Percentiles rank a stretch among this genome's conserved stretches.
phyloP scores from a whole-genome alignment of 495 filamentous ascomycete species.

The Penicillium diatomitis region DNA sequence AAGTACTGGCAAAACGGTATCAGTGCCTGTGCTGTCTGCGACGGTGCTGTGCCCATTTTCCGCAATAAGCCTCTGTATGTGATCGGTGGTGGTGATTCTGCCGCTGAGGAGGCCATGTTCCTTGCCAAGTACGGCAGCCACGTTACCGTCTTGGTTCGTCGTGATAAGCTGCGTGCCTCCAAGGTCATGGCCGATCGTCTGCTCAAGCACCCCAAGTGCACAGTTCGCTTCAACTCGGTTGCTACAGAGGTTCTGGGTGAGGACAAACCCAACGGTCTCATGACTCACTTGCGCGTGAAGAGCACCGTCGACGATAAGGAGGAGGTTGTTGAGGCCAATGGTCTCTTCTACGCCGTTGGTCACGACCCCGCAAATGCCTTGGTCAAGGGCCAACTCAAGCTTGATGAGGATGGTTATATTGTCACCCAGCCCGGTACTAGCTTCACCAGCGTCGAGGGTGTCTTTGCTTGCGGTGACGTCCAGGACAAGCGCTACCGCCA shows the following conservation, averaged over 20 bases:
- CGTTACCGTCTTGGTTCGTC: slow-evolving; percentile 87
- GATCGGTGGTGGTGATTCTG: slow-evolving; percentile 94
- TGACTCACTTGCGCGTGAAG: slow-evolving; percentile 76
- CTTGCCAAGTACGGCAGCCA: slow-evolving; percentile 93
- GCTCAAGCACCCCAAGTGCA: slow-evolving; percentile 75
- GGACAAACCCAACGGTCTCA: slow-evolving; percentile 60
- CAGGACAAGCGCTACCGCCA: slow-evolving; percentile 98
- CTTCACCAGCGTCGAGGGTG: slow-evolving; percentile 78
- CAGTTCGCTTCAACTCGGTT: slow-evolving; percentile 73
- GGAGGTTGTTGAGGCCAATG: slow-evolving; percentile 78
- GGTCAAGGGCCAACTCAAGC: slow-evolving; percentile 78
- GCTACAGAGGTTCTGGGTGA: slow-evolving; percentile 78
- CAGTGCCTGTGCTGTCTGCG: slow-evolving; percentile 93
- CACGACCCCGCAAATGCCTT: slow-evolving; percentile 88
- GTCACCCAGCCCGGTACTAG: slow-evolving; percentile 82
- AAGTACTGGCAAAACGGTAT: slow-evolving; percentile 96
- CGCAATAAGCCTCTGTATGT: slow-evolving; percentile 90
- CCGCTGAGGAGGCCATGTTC: slow-evolving; percentile 96
- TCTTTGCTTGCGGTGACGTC: slow-evolving; percentile 95
- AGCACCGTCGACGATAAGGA: slow-evolving; percentile 67
- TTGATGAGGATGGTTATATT: slow-evolving; percentile 83
- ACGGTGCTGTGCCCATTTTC: slow-evolving; percentile 96
- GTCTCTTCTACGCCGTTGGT: slow-evolving; percentile 94
- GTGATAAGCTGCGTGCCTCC: slow-evolving; percentile 73
- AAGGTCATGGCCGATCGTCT: slow-evolving; percentile 88